Evolutionary conservation across 2,329 filamentous ascomycete genomes (phyloP).

Genomic region (Penicillium freii): DNA sequence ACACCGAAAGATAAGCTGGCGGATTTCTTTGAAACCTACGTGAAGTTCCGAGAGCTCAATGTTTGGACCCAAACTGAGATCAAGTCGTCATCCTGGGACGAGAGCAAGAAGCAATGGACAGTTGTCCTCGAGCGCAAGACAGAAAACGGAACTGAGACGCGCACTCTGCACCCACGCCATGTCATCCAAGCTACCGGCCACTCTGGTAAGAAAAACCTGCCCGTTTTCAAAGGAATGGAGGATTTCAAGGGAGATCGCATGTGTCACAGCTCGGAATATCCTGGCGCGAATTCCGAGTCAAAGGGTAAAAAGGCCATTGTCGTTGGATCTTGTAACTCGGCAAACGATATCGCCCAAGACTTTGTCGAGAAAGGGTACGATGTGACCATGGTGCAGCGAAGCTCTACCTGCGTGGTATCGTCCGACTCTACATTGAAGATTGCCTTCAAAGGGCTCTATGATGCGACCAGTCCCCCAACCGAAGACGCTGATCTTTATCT

Average conservation of each 20-base stretch:
- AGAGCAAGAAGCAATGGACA: slow-evolving; percentile 53
- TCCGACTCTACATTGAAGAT: slow-evolving; percentile 55
- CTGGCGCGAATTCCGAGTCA: slow-evolving; percentile 49
- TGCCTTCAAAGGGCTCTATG: slow-evolving; percentile 52
- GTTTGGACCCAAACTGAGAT: slow-evolving; percentile 61
- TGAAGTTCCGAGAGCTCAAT: slow-evolving; percentile 63
- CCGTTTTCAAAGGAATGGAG: slow-evolving; percentile 48
- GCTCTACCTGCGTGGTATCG: slow-evolving; percentile 62
- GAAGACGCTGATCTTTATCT: slow-evolving; percentile 65
- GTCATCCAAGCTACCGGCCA: slow-evolving; percentile 68
- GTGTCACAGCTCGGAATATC: slow-evolving; percentile 62
- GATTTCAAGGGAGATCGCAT: slow-evolving; percentile 59
- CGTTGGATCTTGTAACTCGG: slow-evolving; percentile 67
- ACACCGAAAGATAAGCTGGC: slow-evolving; percentile 70
- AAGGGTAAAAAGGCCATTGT: slow-evolving; percentile 62
- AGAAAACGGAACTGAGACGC: slow-evolving; percentile 46
- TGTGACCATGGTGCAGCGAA: slow-evolving; percentile 69
- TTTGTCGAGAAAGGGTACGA: slow-evolving; percentile 65
- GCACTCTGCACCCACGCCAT: slow-evolving; percentile 61
- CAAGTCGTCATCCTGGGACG: slow-evolving; percentile 51
- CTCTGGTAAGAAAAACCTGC: slow-evolving; percentile 62
- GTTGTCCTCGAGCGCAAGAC: slow-evolving; percentile 49
- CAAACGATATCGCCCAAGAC: slow-evolving; percentile 67
- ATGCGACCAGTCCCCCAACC: slow-evolving; percentile 53
- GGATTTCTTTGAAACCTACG: slow-evolving; percentile 67